Conservation (phyloP, 192 early-diverging fungal species). For the Oehlia diaphana region DNA sequence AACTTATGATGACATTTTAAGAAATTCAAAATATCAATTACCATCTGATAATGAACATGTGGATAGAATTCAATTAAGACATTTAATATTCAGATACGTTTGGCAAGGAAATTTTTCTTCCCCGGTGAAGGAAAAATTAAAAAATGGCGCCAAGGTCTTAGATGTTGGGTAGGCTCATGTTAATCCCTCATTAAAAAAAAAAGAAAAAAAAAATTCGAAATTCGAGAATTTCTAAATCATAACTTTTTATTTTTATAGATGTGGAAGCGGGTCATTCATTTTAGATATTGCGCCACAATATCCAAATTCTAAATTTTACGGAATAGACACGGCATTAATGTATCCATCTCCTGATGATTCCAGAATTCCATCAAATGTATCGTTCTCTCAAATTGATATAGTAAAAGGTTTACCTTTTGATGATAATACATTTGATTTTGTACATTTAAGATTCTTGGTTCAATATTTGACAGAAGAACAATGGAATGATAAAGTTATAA, state of each 20-base stretch:
- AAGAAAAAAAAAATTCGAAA: too few relatives aligned
- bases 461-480: not conserved
- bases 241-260: not conserved
- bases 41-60: constrained; percentile 1
- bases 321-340: constrained; percentile 19
- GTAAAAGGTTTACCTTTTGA: constrained; percentile 40
- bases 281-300: not conserved
- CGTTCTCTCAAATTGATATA: constrained; percentile 40
- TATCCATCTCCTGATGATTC: constrained; percentile 29
- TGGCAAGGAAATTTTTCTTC: constrained; percentile 15
- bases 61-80: constrained; percentile 15
- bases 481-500: constrained; percentile 20
- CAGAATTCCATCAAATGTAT: constrained; percentile 13
- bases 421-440: constrained; percentile 51
- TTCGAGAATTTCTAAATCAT: too few relatives aligned
- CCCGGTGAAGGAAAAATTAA: constrained; percentile 3
- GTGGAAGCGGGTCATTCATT: constrained; percentile 6
- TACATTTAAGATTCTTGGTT: constrained; percentile 32
- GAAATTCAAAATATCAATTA: not conserved
- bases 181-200: not conserved
- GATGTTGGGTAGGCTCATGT: constrained; percentile 12
- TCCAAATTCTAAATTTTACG: constrained; percentile 2
- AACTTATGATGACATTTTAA: not conserved
- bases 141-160: not conserved
- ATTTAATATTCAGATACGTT: constrained; percentile 12